Evolutionary conservation across 352 stramenopile genomes (phyloP).

Genomic region (Plasmopara halstedii): DNA sequence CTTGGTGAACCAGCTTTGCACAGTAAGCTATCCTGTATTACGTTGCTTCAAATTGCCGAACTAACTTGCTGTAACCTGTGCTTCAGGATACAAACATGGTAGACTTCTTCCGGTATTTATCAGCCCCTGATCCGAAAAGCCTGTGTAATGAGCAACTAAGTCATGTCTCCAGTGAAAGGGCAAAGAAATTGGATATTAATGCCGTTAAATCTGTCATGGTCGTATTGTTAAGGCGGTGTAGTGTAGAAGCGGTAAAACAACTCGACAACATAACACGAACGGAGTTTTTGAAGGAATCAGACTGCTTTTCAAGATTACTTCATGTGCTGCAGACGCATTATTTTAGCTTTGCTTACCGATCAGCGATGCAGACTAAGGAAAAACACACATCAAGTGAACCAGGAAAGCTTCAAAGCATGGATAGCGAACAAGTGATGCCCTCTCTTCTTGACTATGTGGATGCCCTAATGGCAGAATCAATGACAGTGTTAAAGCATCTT

Average conservation of each 20-base stretch:
- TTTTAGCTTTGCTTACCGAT: slow-evolving; percentile 23
- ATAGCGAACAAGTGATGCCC: slow-evolving; percentile 16
- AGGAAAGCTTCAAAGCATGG: not conserved
- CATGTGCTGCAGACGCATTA: slow-evolving; percentile 35
- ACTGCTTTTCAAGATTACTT: slow-evolving; percentile 30
- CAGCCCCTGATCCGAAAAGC: not conserved
- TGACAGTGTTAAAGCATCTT: slow-evolving; percentile 34
- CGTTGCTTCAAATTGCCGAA: not conserved
- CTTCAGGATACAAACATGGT: slow-evolving; percentile 20
- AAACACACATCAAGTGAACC: not conserved
- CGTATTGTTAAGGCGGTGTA: slow-evolving; percentile 15
- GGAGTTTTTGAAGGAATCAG: slow-evolving; percentile 8
- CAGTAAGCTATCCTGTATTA: slow-evolving; percentile 9
- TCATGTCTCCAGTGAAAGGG: slow-evolving; percentile 1
- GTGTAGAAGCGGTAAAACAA: slow-evolving; percentile 12
- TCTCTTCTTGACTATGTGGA: slow-evolving; percentile 36
- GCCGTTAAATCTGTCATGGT: slow-evolving; percentile 19
- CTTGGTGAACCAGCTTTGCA: slow-evolving; percentile 16
- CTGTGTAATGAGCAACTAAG: not conserved
- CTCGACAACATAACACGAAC: slow-evolving; percentile 14
- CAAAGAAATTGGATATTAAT: slow-evolving; percentile 1
- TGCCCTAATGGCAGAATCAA: slow-evolving; percentile 21
- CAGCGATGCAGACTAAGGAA: not conserved
- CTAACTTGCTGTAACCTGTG: too few relatives aligned
- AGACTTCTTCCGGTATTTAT: slow-evolving; percentile 17